phyloP scores from a whole-genome alignment of 331 rosid genomes.

The Arachis monticola region DNA sequence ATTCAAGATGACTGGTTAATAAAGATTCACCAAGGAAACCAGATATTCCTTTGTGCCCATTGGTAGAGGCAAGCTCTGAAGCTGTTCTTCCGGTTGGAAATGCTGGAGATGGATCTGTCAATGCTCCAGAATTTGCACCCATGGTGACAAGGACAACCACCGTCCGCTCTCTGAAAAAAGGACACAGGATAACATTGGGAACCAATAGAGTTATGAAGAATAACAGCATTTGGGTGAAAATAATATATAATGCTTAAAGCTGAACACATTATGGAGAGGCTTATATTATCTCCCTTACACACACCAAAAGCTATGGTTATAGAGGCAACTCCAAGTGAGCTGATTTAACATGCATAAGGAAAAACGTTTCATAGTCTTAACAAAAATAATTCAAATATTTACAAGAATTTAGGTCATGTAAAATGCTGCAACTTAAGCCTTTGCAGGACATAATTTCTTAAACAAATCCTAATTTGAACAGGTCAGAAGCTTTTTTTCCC shows the following conservation, averaged over 20 bases:
- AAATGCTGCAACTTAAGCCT: constrained; percentile 9
- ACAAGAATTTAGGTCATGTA: constrained; percentile 14
- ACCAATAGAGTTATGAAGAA: constrained; percentile 24
- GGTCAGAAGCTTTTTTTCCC: not conserved
- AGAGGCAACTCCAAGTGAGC: constrained; percentile 15
- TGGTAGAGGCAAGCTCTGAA: constrained; percentile 79
- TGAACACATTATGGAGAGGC: constrained; percentile 23
- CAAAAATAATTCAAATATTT: constrained; percentile 26
- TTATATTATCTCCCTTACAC: constrained; percentile 30
- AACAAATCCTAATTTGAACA: constrained; percentile 30
- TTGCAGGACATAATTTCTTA: constrained; percentile 18
- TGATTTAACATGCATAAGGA: constrained; percentile 23
- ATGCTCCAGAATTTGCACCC: constrained; percentile 68
- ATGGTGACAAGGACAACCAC: constrained; percentile 67
- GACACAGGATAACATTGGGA: constrained; percentile 34
- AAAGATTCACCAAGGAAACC: constrained; percentile 85
- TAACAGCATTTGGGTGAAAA: constrained; percentile 14
- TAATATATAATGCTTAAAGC: constrained; percentile 9
- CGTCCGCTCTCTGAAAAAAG: constrained; percentile 70
- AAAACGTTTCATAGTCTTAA: constrained; percentile 18
- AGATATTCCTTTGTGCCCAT: constrained; percentile 83
- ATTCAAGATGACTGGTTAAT: constrained; percentile 59
- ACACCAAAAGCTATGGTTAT: constrained; percentile 26
- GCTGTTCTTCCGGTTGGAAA: constrained; percentile 65
- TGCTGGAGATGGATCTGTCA: constrained; percentile 82